Percentiles rank a stretch among this genome's conserved stretches.
Conservation (phyloP, 768 basidiomycete species). For the Russula abietina region DNA sequence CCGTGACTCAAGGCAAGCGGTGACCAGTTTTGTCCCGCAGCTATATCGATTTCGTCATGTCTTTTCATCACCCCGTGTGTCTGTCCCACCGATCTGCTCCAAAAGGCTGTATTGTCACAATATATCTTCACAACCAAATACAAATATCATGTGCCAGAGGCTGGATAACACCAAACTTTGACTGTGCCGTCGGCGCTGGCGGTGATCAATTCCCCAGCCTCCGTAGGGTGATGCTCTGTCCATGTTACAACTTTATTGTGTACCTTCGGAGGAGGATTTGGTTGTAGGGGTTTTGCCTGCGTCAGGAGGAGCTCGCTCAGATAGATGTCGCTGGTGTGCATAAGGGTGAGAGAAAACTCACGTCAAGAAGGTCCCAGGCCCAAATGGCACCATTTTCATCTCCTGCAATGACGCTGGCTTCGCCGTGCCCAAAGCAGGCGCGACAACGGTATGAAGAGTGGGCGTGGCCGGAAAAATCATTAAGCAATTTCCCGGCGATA, state of each 20-base stretch:
- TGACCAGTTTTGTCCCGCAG: not conserved
- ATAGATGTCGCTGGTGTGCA: not conserved
- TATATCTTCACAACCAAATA: not conserved
- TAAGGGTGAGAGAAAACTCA: constrained; percentile 36
- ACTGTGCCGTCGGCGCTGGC: constrained; percentile 88
- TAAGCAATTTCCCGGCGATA: constrained; percentile 73
- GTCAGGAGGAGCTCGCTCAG: not conserved
- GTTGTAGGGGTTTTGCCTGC: constrained; percentile 65
- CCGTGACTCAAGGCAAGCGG: constrained; percentile 16
- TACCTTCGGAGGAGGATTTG: constrained; percentile 67
- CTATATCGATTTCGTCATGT: not conserved
- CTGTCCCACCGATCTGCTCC: not conserved
- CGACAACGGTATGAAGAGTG: constrained; percentile 74
- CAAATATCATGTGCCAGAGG: constrained; percentile 11
- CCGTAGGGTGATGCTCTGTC: constrained; percentile 84
- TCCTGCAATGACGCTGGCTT: constrained; percentile 76
- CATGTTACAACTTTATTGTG: constrained; percentile 86
- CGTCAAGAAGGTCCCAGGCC: constrained; percentile 92
- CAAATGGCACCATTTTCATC: constrained; percentile 88
- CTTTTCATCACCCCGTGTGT: not conserved
- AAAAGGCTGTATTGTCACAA: constrained; percentile 1
- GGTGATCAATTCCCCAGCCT: constrained; percentile 78
- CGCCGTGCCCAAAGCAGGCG: constrained; percentile 76
- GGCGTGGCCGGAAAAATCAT: constrained; percentile 74
- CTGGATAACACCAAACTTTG: constrained; percentile 73